Conservation (phyloP, 108 stramenopile genomes). For the Schizochytrium sp. region DNA sequence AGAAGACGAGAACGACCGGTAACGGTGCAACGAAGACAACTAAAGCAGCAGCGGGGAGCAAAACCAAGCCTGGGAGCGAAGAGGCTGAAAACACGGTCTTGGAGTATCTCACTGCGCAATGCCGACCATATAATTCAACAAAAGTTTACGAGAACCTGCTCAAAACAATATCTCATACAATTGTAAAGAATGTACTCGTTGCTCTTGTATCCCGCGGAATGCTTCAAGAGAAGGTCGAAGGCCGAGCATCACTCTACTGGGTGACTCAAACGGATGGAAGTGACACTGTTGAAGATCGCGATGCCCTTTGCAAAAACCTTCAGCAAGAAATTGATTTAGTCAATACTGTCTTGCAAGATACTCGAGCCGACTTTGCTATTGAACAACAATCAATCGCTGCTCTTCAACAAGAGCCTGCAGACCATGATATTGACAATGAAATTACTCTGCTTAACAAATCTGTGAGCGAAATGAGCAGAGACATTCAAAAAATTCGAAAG, state of each 20-base stretch:
- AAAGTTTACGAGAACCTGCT: slow-evolving; percentile 45
- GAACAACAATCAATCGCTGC: not conserved
- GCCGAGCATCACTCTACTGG: slow-evolving; percentile 44
- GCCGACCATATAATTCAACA: slow-evolving; percentile 55
- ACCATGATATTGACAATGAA: not conserved
- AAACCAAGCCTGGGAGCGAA: not conserved
- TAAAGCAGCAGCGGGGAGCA: not conserved
- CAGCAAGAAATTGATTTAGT: not conserved
- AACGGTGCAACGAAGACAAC: no score
- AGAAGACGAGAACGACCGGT: no score
- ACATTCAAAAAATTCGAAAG: not conserved
- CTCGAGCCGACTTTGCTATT: not conserved
- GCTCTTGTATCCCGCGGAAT: not conserved
- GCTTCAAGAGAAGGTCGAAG: slow-evolving; percentile 45
- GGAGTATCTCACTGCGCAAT: slow-evolving; percentile 14
- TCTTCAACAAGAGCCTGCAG: not conserved
- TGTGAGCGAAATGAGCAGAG: not conserved
- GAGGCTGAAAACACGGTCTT: not conserved
- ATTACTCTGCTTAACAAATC: not conserved
- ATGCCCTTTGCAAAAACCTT: not conserved
- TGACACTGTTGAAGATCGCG: not conserved
- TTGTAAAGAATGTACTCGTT: not conserved
- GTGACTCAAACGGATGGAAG: not conserved
- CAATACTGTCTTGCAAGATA: not conserved
- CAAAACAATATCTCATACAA: not conserved